These are phyloP conservation scores for Sherardia arvensis DNA, from an alignment of 257 asterid genomes.

Conservation along the genomic window DNA sequence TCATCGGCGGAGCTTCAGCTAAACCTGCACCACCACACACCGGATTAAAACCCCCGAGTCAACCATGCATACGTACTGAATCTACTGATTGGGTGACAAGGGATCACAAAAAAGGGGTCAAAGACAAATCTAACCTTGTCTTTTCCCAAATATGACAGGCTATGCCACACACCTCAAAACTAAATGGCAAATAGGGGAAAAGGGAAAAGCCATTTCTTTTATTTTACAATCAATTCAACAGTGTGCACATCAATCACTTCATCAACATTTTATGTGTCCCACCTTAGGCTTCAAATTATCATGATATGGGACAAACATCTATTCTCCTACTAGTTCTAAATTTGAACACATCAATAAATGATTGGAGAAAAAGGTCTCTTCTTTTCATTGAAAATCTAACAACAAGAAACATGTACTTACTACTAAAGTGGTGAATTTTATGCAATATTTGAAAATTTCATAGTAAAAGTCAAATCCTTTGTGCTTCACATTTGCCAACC, in stretches of 20 bases:
- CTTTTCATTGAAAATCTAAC: background rate
- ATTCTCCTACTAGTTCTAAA: slow-evolving; percentile 18
- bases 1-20: slow-evolving; percentile 26
- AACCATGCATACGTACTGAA: slow-evolving; percentile 52
- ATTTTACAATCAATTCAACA: background rate
- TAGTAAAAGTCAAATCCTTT: background rate
- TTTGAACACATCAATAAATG: background rate
- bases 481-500: background rate
- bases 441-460: background rate
- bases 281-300: slow-evolving; percentile 11
- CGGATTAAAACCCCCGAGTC: slow-evolving; percentile 28
- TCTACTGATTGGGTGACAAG: slow-evolving; percentile 30
- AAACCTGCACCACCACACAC: slow-evolving; percentile 37
- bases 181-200: slow-evolving; percentile 2
- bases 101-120: slow-evolving; percentile 27
- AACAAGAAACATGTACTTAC: background rate
- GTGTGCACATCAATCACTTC: slow-evolving; percentile 37
- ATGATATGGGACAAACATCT: slow-evolving; percentile 14
- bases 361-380: background rate
- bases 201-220: no score
- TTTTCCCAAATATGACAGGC: slow-evolving; percentile 21
- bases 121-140: slow-evolving; percentile 42
- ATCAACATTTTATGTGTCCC: slow-evolving; percentile 16
- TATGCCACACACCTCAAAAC: slow-evolving; percentile 9
- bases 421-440: background rate